Evolutionary conservation across 345 rosid genomes (phyloP).

Genomic region (Corchorus olitorius): DNA sequence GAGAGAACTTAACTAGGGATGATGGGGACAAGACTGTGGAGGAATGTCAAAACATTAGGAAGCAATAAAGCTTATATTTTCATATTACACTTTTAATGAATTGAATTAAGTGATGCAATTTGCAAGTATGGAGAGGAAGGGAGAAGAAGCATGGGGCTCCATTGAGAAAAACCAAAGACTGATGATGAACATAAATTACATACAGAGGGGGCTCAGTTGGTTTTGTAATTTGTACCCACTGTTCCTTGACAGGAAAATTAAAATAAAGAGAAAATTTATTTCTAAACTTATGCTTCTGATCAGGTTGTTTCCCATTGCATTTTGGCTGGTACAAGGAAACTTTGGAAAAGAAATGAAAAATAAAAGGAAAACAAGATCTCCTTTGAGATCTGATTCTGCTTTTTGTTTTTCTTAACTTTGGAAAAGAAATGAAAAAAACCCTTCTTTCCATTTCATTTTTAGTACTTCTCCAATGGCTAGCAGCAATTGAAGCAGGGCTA

Average conservation of each 20-base stretch:
- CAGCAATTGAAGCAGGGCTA: background rate
- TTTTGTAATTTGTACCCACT: conserved; percentile 17
- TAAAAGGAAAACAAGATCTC: conserved; percentile 22
- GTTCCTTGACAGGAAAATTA: conserved; percentile 30
- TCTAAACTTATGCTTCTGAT: conserved; percentile 27
- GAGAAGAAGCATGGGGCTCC: conserved; percentile 28
- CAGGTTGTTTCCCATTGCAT: conserved; percentile 45
- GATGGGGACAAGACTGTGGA: conserved; percentile 1
- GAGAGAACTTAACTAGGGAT: background rate
- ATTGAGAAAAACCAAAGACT: conserved; percentile 19
- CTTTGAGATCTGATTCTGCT: conserved; percentile 28
- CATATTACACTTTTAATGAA: conserved; percentile 1
- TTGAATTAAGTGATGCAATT: background rate
- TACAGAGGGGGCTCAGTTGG: conserved; percentile 8
- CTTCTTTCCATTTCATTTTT: conserved; percentile 21
- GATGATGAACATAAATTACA: conserved; percentile 11
- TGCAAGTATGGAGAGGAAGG: conserved; percentile 17
- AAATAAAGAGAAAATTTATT: conserved; percentile 36
- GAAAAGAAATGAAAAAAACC: background rate
- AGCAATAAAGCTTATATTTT: background rate
- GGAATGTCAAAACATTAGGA: conserved; percentile 20
- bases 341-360: background rate
- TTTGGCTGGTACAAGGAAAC: conserved; percentile 30
- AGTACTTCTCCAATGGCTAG: conserved; percentile 15
- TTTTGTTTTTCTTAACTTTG: conserved; percentile 6